phyloP scores from a whole-genome alignment of 208 protist genomes.

The Vickermania spadyakhi region DNA sequence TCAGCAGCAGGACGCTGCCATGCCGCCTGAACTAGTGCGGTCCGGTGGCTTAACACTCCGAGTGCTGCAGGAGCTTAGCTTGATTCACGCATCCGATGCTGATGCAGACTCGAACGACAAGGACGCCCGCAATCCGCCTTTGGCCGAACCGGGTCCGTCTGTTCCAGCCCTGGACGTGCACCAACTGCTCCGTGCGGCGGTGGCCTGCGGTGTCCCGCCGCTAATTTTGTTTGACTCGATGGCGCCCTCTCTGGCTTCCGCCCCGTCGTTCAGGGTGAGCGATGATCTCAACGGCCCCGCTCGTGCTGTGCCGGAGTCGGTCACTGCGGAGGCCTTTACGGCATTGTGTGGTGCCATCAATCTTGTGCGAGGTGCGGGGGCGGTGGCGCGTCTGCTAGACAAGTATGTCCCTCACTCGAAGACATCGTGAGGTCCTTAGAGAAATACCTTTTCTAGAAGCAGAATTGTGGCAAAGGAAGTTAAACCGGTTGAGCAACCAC shows the following conservation, averaged over 20 bases:
- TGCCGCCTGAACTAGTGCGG: conserved; percentile 58
- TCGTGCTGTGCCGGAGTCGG: conserved; percentile 28
- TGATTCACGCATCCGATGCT: neutral
- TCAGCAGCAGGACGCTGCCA: conserved; percentile 26
- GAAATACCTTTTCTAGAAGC: no score
- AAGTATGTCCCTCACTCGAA: neutral
- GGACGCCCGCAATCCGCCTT: no score
- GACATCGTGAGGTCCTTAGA: no score
- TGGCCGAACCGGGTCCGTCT: neutral
- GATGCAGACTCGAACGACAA: conserved; percentile 2
- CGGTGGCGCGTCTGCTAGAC: conserved; percentile 9
- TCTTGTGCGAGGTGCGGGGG: neutral
- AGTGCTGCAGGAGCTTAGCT: conserved; percentile 21
- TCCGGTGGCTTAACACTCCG: conserved; percentile 37
- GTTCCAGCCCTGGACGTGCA: neutral
- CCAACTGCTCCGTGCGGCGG: neutral
- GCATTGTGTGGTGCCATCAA: conserved; percentile 25
- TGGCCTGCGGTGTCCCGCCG: neutral
- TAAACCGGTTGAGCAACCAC: no score
- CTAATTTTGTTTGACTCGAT: no score
- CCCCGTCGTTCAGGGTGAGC: no score
- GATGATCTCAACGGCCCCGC: no score
- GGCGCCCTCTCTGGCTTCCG: no score
- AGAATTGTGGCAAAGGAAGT: no score
- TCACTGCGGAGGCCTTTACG: conserved; percentile 50